A percentile compares a stretch with the other conserved stretches of the same genome.
Conservation (phyloP, 1,139 yeast species). For the Kodamaea derodonti region DNA sequence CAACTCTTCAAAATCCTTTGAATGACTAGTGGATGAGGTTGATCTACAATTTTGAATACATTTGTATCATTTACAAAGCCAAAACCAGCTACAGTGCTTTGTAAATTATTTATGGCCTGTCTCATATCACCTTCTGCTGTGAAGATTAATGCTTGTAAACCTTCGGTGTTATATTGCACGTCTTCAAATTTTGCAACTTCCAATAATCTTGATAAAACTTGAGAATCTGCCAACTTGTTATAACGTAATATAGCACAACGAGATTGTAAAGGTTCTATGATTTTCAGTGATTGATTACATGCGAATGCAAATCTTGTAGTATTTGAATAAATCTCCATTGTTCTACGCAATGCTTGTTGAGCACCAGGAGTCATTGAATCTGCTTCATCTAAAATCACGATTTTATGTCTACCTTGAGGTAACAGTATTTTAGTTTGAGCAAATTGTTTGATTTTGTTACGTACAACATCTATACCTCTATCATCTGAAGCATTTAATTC, state of each 20-base stretch:
- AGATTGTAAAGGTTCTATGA: slow-evolving; percentile 93
- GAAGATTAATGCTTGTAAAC: slow-evolving; percentile 89
- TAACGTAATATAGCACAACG: slow-evolving; percentile 94
- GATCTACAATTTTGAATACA: slow-evolving; percentile 92
- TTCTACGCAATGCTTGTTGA: slow-evolving; percentile 93
- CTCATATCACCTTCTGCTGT: slow-evolving; percentile 99
- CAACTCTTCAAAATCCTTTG: slow-evolving; percentile 63
- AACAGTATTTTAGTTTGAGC: slow-evolving; percentile 72
- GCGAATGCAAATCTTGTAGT: slow-evolving; percentile 97
- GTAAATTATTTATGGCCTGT: slow-evolving; percentile 92
- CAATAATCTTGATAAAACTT: slow-evolving; percentile 71
- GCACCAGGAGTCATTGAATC: slow-evolving; percentile 99
- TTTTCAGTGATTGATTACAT: slow-evolving; percentile 89
- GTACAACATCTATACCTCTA: slow-evolving; percentile 48
- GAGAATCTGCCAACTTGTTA: slow-evolving; percentile 76
- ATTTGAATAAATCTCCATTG: slow-evolving; percentile 93
- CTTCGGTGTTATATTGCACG: slow-evolving; percentile 82
- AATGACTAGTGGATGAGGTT: slow-evolving; percentile 90
- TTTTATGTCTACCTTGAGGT: slow-evolving; percentile 67
- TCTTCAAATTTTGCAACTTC: slow-evolving; percentile 69
- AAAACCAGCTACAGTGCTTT: slow-evolving; percentile 92
- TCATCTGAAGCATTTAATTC: slow-evolving; percentile 63
- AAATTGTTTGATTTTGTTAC: slow-evolving; percentile 47
- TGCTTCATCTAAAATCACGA: slow-evolving; percentile 89
- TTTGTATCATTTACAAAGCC: slow-evolving; percentile 85